Evolutionary conservation across 2,329 filamentous ascomycete species (phyloP), one percentile per base, ranked within the genome.

Genomic region (Fusarium equiseti): DNA sequence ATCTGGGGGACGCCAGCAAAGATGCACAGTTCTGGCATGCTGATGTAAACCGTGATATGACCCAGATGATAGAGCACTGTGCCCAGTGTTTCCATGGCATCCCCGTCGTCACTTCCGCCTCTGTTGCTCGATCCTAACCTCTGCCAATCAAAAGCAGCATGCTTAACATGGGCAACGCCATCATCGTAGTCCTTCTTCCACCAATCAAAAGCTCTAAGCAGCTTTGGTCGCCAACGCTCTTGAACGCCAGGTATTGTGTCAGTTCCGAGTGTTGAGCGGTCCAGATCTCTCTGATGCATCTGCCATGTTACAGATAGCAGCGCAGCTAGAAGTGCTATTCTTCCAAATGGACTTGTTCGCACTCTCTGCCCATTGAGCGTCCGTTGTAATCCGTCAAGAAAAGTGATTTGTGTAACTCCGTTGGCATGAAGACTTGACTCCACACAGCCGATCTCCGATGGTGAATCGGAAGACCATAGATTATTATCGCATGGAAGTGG

Each of bases 181-280:
- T 76, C 74, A 16, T 76, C 74, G 11, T 76, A 76, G 45, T 76
- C 74, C 24, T 76, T 75, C 52, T 76, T 76, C 74, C 74, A 76
- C 74, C 74, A 76, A 53, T 76, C 74, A 57, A 76, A 76, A 6
- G 74, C 74, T 15, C 74, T 49, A 9, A 76, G 49, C 12, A 76
- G 26, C 40, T 76, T 76, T 4, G 74, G 74, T 6, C 74, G 73
- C 74, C 74, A 76, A 45, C 74, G 67, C 32, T 76, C 74, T 49
- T 76, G 74, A 10, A 76, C 73, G 24, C 73, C 74, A 5, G 74
- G 67, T 42, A 76, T 71, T 1, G 74, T 75, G 18, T 76, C 74
- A 0, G 69, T 63, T 0, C 74, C 74, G 3, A 76, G 73, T 2
- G 74, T 76, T 18, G 71, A 74, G 1, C 74, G 65, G 46, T 76